phyloP scores from a whole-genome alignment of 345 rosid species.

The Clausena lansium region DNA sequence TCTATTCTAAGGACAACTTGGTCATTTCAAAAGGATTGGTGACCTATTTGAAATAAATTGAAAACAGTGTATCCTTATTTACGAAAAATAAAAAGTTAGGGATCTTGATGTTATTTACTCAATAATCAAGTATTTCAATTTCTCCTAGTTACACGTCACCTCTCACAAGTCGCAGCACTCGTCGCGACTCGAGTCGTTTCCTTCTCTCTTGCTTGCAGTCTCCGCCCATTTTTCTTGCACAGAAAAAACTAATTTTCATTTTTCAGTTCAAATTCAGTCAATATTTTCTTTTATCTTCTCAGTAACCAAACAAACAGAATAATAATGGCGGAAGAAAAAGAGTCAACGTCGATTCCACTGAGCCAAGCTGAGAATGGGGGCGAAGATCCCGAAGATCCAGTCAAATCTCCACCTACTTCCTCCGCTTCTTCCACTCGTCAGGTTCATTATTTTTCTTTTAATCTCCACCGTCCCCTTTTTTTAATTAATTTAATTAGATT shows the following conservation, averaged over 20 bases:
- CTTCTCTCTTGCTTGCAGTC: neutral
- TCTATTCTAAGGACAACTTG: no score
- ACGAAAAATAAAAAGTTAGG: neutral
- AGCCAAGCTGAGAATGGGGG: conserved; percentile 46
- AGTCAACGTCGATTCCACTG: conserved; percentile 52
- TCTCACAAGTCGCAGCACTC: neutral
- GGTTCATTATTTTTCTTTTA: conserved; percentile 26
- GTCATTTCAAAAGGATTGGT: neutral
- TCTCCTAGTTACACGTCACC: neutral
- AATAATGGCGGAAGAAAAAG: conserved; percentile 62
- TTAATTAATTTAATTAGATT: neutral
- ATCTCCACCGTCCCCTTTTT: neutral
- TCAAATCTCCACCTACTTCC: conserved; percentile 51
- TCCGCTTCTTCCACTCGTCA: conserved; percentile 63
- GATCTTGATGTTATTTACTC: neutral
- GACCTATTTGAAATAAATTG: neutral
- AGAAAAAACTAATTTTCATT: neutral
- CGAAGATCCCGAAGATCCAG: conserved; percentile 62
- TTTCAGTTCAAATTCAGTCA: neutral
- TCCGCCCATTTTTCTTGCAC: neutral
- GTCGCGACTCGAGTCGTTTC: neutral
- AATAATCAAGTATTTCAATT: neutral
- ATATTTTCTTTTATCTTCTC: neutral
- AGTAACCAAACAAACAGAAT: neutral
- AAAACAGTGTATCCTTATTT: neutral